Base-by-base conservation (phyloP, 2,329 filamentous ascomycete genomes). In the Xylaria sp. region DNA sequence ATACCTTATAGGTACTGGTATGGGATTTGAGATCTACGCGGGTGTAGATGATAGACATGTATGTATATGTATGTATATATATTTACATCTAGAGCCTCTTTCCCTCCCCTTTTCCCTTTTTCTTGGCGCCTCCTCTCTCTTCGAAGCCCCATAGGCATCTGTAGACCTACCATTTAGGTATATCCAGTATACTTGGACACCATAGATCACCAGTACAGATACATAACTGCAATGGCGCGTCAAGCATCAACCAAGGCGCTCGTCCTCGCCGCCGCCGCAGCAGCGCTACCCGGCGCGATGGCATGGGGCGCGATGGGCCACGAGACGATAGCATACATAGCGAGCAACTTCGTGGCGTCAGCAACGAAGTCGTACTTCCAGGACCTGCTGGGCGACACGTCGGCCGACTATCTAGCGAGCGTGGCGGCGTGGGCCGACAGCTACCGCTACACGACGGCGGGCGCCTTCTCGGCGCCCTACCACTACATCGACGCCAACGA, bases 401-500 rank as follows among this genome's bases (percentile, higher is more conserved):
- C 81, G 5, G 75, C 76, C 44, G 78, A 82, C 36, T 85, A 85
- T 67, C 77, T 87, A 7, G 84, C 84, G 45, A 76, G 73, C 51
- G 79, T 86, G 2, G 83, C 85, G 10, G 79, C 83, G 2, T 86
- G 84, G 84, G 83, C 83, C 3, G 85, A 87, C 74, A 79, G 77
- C 20, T 84, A 82, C 70, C 77, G 80, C 9, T 79, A 83, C 68
- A 85, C 84, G 2, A 73, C 75, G 1, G 81, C 79, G 1, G 85
- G 85, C 31, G 73, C 73, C 1, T 86, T 80, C 73, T 83, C 82
- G 0, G 79, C 80, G 5, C 77, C 79, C 0, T 81, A 80, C 68
- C 85, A 87, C 76, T 87, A 80, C 73, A 86, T 87, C 78, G 89
- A 91, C 76, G 88, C 89, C 66, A 84, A 89, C 73, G 89, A 91